Evolutionary conservation across 1,284 basidiomycete species (phyloP).

Genomic region (Gymnopus androsaceus): DNA sequence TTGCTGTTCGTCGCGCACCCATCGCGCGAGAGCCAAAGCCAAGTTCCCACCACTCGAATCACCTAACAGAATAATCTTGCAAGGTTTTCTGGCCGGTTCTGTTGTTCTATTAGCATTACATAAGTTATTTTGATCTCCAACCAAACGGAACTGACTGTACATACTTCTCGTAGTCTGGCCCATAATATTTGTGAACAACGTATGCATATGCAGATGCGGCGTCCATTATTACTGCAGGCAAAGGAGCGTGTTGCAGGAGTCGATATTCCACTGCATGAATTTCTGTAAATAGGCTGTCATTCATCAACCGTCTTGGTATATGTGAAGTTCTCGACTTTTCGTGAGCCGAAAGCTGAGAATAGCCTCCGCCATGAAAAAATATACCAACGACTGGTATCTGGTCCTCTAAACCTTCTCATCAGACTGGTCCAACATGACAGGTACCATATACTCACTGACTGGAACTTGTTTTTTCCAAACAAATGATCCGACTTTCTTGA

Average conservation of each 20-base stretch:
- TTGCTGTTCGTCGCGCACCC: constrained; percentile 49
- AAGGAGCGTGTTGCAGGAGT: constrained; percentile 52
- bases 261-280: constrained; percentile 54
- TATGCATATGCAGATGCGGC: constrained; percentile 62
- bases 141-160: not conserved
- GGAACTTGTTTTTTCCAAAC: constrained; percentile 43
- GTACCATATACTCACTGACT: not conserved
- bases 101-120: not conserved
- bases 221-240: constrained; percentile 67
- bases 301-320: constrained; percentile 46
- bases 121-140: not conserved
- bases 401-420: constrained; percentile 8
- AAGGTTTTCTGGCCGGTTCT: constrained; percentile 22
- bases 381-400: constrained; percentile 29
- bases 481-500: constrained; percentile 46
- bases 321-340: constrained; percentile 48
- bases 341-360: constrained; percentile 57
- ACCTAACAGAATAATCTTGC: constrained; percentile 64
- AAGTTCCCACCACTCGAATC: constrained; percentile 77
- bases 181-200: constrained; percentile 40
- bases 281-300: constrained; percentile 41
- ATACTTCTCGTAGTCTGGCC: not conserved
- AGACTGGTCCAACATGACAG: not conserved
- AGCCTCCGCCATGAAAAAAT: constrained; percentile 55
- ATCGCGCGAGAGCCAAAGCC: constrained; percentile 55